Conservation (phyloP, 164 flowering plant species). For the Annona squamosa region DNA sequence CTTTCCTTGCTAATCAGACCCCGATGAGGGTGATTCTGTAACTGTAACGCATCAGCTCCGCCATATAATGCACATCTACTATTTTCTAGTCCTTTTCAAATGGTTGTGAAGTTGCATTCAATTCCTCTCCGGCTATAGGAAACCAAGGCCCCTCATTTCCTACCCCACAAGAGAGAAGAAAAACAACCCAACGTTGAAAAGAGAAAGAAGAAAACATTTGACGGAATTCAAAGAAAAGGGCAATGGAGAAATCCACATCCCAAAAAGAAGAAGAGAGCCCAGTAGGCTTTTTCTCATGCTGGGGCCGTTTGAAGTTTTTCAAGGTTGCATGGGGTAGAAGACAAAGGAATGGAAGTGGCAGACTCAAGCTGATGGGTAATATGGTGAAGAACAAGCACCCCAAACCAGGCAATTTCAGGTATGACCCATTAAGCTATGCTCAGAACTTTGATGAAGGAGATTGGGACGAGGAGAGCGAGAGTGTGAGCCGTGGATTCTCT, state of each 20-base stretch:
- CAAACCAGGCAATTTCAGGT: constrained; percentile 26
- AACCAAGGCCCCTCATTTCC: background rate
- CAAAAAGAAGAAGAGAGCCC: constrained; percentile 6
- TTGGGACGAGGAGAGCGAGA: constrained; percentile 23
- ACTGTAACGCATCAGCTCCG: no score
- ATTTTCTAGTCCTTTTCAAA: no score
- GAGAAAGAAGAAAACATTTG: background rate
- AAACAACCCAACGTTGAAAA: background rate
- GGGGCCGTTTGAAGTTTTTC: constrained; percentile 32
- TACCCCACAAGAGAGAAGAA: background rate
- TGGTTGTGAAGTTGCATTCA: constrained; percentile 2
- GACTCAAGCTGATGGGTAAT: background rate
- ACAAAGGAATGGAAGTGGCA: constrained; percentile 1
- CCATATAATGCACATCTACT: no score
- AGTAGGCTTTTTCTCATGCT: constrained; percentile 24
- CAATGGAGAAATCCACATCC: constrained; percentile 11
- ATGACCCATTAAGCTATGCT: constrained; percentile 47
- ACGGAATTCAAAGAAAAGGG: background rate
- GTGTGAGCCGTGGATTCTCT: constrained; percentile 23
- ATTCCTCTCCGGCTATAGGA: background rate
- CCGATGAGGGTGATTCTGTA: no score
- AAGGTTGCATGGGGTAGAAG: constrained; percentile 25
- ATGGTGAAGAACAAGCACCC: constrained; percentile 10
- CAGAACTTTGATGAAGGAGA: constrained; percentile 45
- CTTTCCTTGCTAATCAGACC: no score